Evolutionary conservation across 371 early-diverging fungal genomes (phyloP).

Genomic region (Lichtheimia hyalospora): DNA sequence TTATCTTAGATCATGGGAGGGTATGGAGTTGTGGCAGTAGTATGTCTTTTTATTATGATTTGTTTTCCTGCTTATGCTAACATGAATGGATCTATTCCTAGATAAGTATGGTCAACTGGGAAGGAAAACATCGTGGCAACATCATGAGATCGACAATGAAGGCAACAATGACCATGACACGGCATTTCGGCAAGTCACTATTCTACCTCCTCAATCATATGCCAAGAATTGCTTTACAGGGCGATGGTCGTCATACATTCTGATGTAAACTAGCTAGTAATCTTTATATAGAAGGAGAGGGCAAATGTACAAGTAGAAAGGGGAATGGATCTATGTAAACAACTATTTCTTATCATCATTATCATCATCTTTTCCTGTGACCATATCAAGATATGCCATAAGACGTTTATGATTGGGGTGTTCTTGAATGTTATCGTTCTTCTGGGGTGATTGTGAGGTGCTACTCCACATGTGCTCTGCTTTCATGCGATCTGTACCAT

Average conservation of each 20-base stretch:
- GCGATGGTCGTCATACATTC: slow-evolving; percentile 33
- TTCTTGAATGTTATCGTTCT: slow-evolving; percentile 11
- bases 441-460: not conserved
- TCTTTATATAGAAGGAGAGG: not conserved
- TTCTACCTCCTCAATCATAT: not conserved
- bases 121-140: too few species aligned
- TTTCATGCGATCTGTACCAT: slow-evolving; percentile 14
- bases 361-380: not conserved
- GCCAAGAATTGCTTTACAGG: slow-evolving; percentile 34
- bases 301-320: too few species aligned
- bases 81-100: too few species aligned
- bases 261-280: not conserved
- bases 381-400: slow-evolving; percentile 5
- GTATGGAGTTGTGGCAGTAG: slow-evolving; percentile 45
- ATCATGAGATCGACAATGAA: not conserved
- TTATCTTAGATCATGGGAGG: slow-evolving; percentile 22
- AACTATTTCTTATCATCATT: not conserved
- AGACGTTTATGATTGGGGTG: slow-evolving; percentile 18
- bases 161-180: slow-evolving; percentile 12
- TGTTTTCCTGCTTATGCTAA: too few species aligned
- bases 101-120: slow-evolving; percentile 36
- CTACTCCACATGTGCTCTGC: slow-evolving; percentile 20
- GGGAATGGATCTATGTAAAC: too few species aligned
- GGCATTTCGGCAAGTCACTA: slow-evolving; percentile 24
- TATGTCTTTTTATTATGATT: slow-evolving; percentile 10